phyloP scores from a whole-genome alignment of 1,284 basidiomycete species.

The Cryptococcus jaspeensis region DNA sequence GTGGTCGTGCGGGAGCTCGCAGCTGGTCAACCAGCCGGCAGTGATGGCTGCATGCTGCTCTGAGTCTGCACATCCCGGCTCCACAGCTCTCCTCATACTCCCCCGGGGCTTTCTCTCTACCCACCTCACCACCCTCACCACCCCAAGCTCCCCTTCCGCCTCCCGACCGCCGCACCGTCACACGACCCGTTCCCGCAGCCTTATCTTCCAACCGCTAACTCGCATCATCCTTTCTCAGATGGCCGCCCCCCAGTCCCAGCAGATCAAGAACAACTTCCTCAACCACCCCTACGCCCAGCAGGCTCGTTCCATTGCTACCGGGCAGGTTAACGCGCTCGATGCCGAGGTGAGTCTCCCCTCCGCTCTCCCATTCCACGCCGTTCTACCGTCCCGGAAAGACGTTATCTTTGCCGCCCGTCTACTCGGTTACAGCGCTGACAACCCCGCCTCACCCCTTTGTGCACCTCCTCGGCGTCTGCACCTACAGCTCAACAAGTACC shows the following conservation, averaged over 20 bases:
- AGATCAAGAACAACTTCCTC: conserved; percentile 56
- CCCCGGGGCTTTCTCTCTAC: background rate
- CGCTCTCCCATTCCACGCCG: background rate
- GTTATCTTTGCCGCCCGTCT: background rate
- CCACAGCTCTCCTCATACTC: background rate
- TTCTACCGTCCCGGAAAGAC: background rate
- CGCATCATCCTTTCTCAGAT: conserved; percentile 27
- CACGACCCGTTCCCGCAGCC: background rate
- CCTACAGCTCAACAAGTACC: conserved; percentile 81
- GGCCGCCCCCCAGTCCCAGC: conserved; percentile 45
- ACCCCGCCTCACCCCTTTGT: background rate
- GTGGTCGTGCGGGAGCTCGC: background rate
- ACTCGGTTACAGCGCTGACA: background rate
- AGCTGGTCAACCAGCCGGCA: background rate
- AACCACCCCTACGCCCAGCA: conserved; percentile 81
- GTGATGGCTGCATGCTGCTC: background rate
- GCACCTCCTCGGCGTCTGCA: background rate
- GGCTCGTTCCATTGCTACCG: conserved; percentile 69
- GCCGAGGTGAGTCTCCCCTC: conserved; percentile 69
- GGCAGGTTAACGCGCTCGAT: conserved; percentile 81
- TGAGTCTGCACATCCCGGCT: background rate
- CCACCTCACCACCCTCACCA: background rate
- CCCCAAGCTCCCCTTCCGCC: background rate
- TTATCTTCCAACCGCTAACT: background rate
- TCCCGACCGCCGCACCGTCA: background rate